Evolutionary conservation across 345 rosid genomes (phyloP), one percentile per base, ranked within the genome.

Genomic region (Luvunga scandens): DNA sequence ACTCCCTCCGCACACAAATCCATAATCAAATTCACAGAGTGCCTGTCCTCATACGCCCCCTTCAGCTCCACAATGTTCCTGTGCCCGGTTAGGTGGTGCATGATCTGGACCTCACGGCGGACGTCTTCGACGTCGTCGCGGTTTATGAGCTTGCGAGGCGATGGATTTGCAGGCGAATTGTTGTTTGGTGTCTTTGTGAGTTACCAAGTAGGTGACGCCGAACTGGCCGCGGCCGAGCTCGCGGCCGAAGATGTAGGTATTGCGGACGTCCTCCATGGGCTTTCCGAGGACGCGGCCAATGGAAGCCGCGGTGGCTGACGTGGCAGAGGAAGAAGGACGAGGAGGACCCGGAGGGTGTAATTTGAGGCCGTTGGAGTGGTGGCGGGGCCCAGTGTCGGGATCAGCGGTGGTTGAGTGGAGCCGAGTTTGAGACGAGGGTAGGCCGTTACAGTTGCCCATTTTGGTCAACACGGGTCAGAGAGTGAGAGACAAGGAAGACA

Each of bases 221-320:
- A 93, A 96, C 86, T 96, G 99, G 9, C 99, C 98, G 25, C 98
- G 93, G 48, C 99, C 99, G 28, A 95, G 91, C 86, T 93, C 99
- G 6, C 89, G 88, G 75, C 99, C 98, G 79, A 96, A 92, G 75
- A 70, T 69, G 81, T 85, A 93, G 36, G 86, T 84, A 69, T 78
- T 66, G 1, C 89, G 85, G 50, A 95, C 97, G 71, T 93, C 89
- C 84, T 90, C 94, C 93, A 92, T 92, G 34, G 97, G 91, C 6
- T 92, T 91, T 36, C 97, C 97, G 21, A 95, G 89, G 78, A 95
- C 91, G 71, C 99, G 93, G 82, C 98, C 98, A 66, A 88, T 77
- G 77, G 62, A 75, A 61, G 86, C 34, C 45, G 83, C 0, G 42
- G 84, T 65, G 72, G 81, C 38, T 34, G 57, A 53, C 22, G 57